These are phyloP conservation scores for Lipomyces sp. DNA, from an alignment of 805 yeast genomes.

Conservation along the genomic window DNA sequence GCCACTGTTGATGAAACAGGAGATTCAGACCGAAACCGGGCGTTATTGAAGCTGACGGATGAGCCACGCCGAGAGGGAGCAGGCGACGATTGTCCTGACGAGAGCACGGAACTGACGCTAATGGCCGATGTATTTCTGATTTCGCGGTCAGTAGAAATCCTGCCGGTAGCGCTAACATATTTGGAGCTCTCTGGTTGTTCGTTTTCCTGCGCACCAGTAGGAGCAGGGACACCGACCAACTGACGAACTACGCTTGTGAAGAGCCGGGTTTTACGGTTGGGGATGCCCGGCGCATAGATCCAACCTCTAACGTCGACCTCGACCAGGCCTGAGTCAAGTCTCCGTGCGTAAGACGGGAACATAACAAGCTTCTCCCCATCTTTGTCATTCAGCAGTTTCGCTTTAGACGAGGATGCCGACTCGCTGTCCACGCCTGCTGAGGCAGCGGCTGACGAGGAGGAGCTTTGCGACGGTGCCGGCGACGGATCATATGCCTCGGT, in stretches of 20 bases:
- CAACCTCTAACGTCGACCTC: slow-evolving; percentile 74
- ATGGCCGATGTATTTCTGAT: slow-evolving; percentile 24
- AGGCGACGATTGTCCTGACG: slow-evolving; percentile 17
- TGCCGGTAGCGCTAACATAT: background rate
- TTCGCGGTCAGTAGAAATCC: background rate
- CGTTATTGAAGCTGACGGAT: background rate
- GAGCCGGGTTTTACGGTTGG: slow-evolving; percentile 71
- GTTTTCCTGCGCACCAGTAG: slow-evolving; percentile 23
- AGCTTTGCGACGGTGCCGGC: background rate
- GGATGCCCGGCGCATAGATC: slow-evolving; percentile 68
- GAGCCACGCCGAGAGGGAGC: slow-evolving; percentile 31
- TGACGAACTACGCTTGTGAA: slow-evolving; percentile 72
- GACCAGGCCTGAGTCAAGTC: slow-evolving; percentile 46
- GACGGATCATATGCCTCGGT: background rate
- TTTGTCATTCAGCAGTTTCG: slow-evolving; percentile 25
- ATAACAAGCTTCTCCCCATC: slow-evolving; percentile 63
- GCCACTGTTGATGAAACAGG: slow-evolving; percentile 24
- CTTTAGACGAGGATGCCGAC: background rate
- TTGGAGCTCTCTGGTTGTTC: slow-evolving; percentile 19
- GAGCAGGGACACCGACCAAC: slow-evolving; percentile 52
- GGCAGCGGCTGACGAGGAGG: background rate
- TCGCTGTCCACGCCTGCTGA: background rate
- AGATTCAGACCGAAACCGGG: slow-evolving; percentile 14
- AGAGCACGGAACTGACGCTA: slow-evolving; percentile 28
- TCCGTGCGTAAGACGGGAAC: slow-evolving; percentile 61